Base-by-base conservation (phyloP, 75 land plant genomes). In the Pinus taeda region DNA sequence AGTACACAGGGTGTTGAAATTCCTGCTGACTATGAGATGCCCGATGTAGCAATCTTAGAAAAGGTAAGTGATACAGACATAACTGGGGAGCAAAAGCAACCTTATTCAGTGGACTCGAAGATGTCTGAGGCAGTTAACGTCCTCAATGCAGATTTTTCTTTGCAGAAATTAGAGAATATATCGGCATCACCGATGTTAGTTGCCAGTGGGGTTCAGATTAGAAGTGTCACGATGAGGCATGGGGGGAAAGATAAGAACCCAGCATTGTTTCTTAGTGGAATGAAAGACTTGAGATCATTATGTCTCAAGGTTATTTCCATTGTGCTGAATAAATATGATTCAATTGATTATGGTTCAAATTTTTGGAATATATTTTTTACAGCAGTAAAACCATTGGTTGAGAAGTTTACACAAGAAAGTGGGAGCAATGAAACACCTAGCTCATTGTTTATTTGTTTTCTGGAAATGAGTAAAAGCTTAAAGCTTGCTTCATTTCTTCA, bases 351-450 rank as follows among this genome's bases (percentile, higher is more conserved):
- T 81, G 81, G 83, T 67, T 64, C 79, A 15, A 74, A 81, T 8
- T 95, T 95, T 75, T 97, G 98, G 99, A 89, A 90, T 57, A 78
- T 79, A n/a, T 95, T 97, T 81, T 91, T 97, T 75, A 59, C 24
- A 11, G 86, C 92, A 18, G 90, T 88, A 4, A 79, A 81, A 67
- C 90, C 85, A 9, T 80, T 93, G 20, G 81, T 97, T 26, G 77
- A 78, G 4, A 77, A 75, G 49, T 94, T 97, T 74, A 86, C 81
- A 62, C 84, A 86, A 69, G 95, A 95, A 78, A 91, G 87, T 78
- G 80, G 86, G 53, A 86, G 93, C 26, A 92, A 91, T 74, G 89
- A 84, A 33, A 87, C 81, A 57, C 98, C 98, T n/a, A 91, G 95
- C 70, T 90, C 98, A 17, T 78, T 97, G 59, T 90, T 94, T 53